phyloP scores from a whole-genome alignment of 441 rosid species.

The Gossypium davidsonii region DNA sequence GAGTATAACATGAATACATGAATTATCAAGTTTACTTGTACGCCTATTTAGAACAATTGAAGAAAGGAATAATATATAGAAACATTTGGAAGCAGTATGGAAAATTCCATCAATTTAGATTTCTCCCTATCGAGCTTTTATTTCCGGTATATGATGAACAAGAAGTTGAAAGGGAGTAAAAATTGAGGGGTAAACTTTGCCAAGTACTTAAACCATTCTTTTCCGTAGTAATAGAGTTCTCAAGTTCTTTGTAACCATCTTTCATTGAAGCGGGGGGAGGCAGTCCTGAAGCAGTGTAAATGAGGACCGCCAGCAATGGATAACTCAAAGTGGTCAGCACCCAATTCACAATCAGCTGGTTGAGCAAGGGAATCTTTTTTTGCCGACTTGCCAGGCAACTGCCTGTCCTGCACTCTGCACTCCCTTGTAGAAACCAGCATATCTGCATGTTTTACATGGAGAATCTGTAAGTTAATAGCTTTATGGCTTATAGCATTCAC shows the following conservation, averaged over 20 bases:
- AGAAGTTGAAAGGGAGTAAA: not conserved
- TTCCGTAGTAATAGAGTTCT: not conserved
- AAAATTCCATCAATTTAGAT: not conserved
- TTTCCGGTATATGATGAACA: not conserved
- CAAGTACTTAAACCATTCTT: not conserved
- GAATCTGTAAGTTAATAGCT: not conserved
- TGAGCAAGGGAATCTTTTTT: constrained; percentile 32
- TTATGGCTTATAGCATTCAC: not conserved
- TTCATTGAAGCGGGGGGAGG: not conserved
- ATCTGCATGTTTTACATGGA: constrained; percentile 29
- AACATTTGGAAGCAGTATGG: not conserved
- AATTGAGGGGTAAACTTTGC: not conserved
- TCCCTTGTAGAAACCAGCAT: constrained; percentile 59
- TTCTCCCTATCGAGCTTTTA: not conserved
- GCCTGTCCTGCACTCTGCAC: constrained; percentile 67
- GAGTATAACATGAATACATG: not conserved
- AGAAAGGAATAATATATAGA: not conserved
- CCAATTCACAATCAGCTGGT: constrained; percentile 45
- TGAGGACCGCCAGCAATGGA: constrained; percentile 38
- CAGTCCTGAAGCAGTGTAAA: constrained; percentile 14
- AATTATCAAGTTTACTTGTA: not conserved
- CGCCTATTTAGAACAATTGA: not conserved
- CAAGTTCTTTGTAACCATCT: constrained; percentile 4
- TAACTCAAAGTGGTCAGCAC: constrained; percentile 47
- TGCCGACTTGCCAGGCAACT: constrained; percentile 60